These are phyloP conservation scores for Fusarium heterosporum DNA, from an alignment of 2,329 filamentous ascomycete species.

Conservation along the genomic window DNA sequence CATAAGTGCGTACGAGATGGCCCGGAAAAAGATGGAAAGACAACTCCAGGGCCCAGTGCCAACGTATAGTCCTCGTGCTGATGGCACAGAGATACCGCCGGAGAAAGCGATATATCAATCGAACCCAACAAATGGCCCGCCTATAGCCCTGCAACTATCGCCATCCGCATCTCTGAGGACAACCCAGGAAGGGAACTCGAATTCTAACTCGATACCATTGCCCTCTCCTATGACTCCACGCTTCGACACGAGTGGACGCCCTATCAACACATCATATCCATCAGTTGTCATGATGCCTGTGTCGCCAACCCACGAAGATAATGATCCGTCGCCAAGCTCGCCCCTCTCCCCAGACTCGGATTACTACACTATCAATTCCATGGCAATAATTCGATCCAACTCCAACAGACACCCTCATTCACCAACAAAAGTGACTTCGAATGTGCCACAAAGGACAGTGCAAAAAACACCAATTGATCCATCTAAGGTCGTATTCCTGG, in stretches of 20 bases:
- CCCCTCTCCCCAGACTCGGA: slow-evolving; percentile 29
- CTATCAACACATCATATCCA: slow-evolving; percentile 58
- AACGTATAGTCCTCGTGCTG: slow-evolving; percentile 59
- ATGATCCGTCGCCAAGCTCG: slow-evolving; percentile 31
- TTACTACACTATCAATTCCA: slow-evolving; percentile 22
- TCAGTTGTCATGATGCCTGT: slow-evolving; percentile 50
- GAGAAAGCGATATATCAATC: slow-evolving; percentile 49
- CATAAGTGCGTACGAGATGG: slow-evolving; percentile 63
- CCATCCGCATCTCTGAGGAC: slow-evolving; percentile 37
- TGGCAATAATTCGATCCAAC: slow-evolving; percentile 7
- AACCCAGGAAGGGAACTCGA: slow-evolving; percentile 35
- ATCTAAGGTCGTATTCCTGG: slow-evolving; percentile 65
- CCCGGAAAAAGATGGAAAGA: slow-evolving; percentile 62
- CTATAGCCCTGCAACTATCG: slow-evolving; percentile 32
- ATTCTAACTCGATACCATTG: slow-evolving; percentile 53
- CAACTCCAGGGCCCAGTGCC: slow-evolving; percentile 64
- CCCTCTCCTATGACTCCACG: slow-evolving; percentile 61
- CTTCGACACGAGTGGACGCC: slow-evolving; percentile 56
- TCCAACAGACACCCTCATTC: slow-evolving; percentile 20
- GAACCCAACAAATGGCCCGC: slow-evolving; percentile 34
- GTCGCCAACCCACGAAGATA: slow-evolving; percentile 26
- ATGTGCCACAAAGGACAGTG: slow-evolving; percentile 40
- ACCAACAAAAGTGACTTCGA: slow-evolving; percentile 1
- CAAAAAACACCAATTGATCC: slow-evolving; percentile 65
- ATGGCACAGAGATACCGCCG: slow-evolving; percentile 42